Percentiles rank a stretch among this genome's conserved stretches.
These are phyloP conservation scores for Barnettozyma californica DNA, from an alignment of 805 yeast genomes.

Conservation along the genomic window DNA sequence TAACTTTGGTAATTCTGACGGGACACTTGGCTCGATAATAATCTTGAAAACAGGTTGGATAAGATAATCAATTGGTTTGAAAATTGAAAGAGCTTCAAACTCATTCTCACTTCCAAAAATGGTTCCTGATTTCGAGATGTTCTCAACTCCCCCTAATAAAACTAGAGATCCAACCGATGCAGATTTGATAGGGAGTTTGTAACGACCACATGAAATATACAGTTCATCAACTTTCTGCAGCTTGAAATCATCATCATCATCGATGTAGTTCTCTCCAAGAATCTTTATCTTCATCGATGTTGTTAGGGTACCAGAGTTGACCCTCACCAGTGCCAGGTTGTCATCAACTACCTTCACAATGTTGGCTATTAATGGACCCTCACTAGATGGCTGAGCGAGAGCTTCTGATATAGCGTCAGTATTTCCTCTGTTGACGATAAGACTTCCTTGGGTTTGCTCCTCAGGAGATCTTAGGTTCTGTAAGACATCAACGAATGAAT, in stretches of 20 bases:
- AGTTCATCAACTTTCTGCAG: slow-evolving; percentile 28
- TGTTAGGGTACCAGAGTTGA: slow-evolving; percentile 54
- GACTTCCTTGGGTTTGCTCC: slow-evolving; percentile 23
- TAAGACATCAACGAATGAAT: slow-evolving; percentile 51
- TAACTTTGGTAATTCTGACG: slow-evolving; percentile 72
- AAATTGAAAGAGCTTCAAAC: slow-evolving; percentile 23
- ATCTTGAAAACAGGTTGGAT: slow-evolving; percentile 65
- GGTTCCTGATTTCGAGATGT: slow-evolving; percentile 57
- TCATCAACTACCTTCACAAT: slow-evolving; percentile 53
- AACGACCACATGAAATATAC: slow-evolving; percentile 64
- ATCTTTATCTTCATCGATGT: slow-evolving; percentile 45
- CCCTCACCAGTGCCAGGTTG: slow-evolving; percentile 55
- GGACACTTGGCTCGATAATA: slow-evolving; percentile 76
- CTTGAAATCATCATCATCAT: slow-evolving; percentile 47
- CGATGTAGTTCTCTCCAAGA: slow-evolving; percentile 49
- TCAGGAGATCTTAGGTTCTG: slow-evolving; percentile 35
- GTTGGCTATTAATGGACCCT: slow-evolving; percentile 45
- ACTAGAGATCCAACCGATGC: slow-evolving; percentile 67
- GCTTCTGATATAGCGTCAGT: slow-evolving; percentile 13
- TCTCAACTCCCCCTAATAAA: slow-evolving; percentile 58
- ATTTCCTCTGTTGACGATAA: slow-evolving; percentile 27
- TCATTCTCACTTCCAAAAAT: slow-evolving; percentile 31
- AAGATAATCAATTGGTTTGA: slow-evolving; percentile 39
- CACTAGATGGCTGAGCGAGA: slow-evolving; percentile 30
- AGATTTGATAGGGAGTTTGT: slow-evolving; percentile 46